phyloP scores from a whole-genome alignment of 352 stramenopile species.

The Pythium insidiosum region DNA sequence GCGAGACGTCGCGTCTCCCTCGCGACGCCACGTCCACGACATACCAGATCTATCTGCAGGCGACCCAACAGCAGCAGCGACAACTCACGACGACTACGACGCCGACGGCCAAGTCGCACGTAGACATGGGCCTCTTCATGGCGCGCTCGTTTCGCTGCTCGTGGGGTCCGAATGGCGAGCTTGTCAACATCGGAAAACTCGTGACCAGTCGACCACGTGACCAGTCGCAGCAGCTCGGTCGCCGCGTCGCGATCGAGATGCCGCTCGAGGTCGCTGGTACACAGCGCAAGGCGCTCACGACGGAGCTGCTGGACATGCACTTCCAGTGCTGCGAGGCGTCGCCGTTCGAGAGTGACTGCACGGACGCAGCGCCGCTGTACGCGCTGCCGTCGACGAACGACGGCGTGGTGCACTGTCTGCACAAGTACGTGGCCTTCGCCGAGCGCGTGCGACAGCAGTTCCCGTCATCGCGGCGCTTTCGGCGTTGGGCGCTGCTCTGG shows the following conservation, averaged over 20 bases:
- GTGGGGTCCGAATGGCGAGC: conserved; percentile 67
- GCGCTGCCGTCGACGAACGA: conserved; percentile 45
- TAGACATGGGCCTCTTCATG: conserved; percentile 67
- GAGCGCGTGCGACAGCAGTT: conserved; percentile 17
- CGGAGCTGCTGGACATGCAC: conserved; percentile 51
- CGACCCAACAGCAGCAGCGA: conserved; percentile 24
- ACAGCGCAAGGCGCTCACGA: conserved; percentile 21
- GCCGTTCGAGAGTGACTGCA: not conserved
- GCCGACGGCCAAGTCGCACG: conserved; percentile 32
- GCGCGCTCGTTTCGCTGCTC: conserved; percentile 75
- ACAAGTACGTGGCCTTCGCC: conserved; percentile 48
- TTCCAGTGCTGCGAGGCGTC: conserved; percentile 31
- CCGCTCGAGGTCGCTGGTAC: conserved; percentile 3
- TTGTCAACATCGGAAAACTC: conserved; percentile 40
- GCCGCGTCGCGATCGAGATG: conserved; percentile 10
- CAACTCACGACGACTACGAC: too few relatives aligned
- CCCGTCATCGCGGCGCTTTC: conserved; percentile 11
- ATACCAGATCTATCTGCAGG: conserved; percentile 57
- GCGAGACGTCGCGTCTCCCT: conserved; percentile 16
- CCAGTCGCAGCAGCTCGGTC: conserved; percentile 1
- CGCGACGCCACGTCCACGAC: conserved; percentile 41
- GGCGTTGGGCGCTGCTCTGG: conserved; percentile 36
- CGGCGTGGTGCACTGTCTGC: conserved; percentile 42
- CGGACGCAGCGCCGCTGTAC: conserved; percentile 10
- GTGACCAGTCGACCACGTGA: not conserved